phyloP scores from a whole-genome alignment of 768 basidiomycete genomes.

The Psilocybe sp. region DNA sequence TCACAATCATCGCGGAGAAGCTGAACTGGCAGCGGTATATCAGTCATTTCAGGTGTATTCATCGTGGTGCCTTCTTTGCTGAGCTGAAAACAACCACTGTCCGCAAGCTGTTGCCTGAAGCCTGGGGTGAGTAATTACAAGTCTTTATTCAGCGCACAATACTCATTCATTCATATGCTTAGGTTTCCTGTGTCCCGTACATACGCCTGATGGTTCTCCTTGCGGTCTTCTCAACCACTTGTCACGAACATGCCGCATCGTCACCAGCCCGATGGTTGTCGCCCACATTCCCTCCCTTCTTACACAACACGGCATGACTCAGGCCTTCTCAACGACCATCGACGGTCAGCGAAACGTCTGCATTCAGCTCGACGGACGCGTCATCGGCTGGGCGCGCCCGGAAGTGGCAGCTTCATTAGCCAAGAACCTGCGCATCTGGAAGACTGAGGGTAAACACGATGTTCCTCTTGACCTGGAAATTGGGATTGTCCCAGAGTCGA shows the following conservation, averaged over 20 bases:
- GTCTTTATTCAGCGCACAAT: not conserved
- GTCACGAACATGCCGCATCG: conserved; percentile 88
- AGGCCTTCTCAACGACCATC: conserved; percentile 74
- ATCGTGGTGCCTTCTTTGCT: conserved; percentile 98
- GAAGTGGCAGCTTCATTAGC: conserved; percentile 75
- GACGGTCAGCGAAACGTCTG: conserved; percentile 82
- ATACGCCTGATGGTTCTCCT: conserved; percentile 97
- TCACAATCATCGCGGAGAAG: conserved; percentile 98
- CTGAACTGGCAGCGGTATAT: conserved; percentile 98
- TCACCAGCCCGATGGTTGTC: conserved; percentile 72
- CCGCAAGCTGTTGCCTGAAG: conserved; percentile 92
- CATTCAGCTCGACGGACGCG: conserved; percentile 91
- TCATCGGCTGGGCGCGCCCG: conserved; percentile 91
- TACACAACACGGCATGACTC: conserved; percentile 90
- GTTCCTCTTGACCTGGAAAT: conserved; percentile 95
- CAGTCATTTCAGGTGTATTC: conserved; percentile 96
- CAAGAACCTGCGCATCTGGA: conserved; percentile 86
- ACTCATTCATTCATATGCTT: not conserved
- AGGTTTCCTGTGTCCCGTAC: conserved; percentile 98
- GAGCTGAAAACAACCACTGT: conserved; percentile 98
- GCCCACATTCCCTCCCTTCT: conserved; percentile 82
- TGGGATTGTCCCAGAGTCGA: conserved; percentile 82
- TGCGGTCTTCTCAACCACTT: conserved; percentile 98
- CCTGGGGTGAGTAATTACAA: conserved; percentile 76
- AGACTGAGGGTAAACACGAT: conserved; percentile 80